Evolutionary conservation across 2,329 filamentous ascomycete species (phyloP).

Genomic region (Colletotrichum sp.): DNA sequence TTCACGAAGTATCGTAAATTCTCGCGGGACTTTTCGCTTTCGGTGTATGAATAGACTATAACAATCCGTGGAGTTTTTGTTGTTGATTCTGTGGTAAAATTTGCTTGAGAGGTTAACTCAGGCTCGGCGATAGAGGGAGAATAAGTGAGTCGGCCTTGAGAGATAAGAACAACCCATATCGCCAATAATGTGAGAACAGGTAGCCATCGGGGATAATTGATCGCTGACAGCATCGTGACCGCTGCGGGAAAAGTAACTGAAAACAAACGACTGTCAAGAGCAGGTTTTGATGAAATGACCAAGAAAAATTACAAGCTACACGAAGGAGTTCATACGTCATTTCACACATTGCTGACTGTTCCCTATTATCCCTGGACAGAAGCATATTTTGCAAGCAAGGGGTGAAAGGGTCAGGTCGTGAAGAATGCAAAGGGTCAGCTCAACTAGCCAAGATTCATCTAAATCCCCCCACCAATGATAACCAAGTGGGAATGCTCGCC

Average conservation of each 20-base stretch:
- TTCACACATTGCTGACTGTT: background rate
- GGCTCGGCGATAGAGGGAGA: background rate
- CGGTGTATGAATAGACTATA: background rate
- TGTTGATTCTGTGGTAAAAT: background rate
- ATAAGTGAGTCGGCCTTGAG: background rate
- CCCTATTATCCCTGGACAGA: background rate
- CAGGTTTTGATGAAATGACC: background rate
- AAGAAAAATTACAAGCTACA: background rate
- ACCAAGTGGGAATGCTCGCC: background rate
- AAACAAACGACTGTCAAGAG: background rate
- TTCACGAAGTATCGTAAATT: constrained; percentile 39
- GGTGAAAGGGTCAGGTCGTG: background rate
- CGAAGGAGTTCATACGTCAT: background rate
- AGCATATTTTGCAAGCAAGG: background rate
- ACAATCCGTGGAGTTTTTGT: background rate
- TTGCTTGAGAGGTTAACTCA: background rate
- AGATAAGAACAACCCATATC: background rate
- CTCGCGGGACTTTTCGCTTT: background rate
- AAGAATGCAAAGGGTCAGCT: background rate
- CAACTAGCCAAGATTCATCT: background rate
- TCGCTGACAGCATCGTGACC: background rate
- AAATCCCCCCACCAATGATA: background rate
- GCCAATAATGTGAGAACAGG: background rate
- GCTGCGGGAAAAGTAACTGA: background rate
- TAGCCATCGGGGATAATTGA: background rate